Percentiles rank a stretch among this genome's conserved stretches.
Conservation (phyloP, 768 basidiomycete species). For the Lactarius sanguifluus region DNA sequence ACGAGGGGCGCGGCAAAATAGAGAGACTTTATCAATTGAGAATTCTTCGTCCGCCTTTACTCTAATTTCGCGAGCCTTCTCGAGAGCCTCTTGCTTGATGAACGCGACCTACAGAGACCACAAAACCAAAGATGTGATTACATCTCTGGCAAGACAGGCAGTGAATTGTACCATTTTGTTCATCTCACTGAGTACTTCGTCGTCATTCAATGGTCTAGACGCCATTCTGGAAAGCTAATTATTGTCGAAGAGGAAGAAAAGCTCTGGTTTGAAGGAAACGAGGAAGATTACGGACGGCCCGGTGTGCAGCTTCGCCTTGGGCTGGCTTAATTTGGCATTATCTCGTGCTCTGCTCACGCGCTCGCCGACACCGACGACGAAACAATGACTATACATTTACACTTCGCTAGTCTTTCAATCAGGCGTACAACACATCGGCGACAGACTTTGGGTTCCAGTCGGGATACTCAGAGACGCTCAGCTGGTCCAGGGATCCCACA, state of each 20-base stretch:
- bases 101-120: conserved; percentile 65
- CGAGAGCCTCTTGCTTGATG: conserved; percentile 97
- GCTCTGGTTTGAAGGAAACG: not conserved
- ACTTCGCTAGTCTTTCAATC: not conserved
- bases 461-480: conserved; percentile 24
- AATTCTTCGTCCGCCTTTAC: conserved; percentile 99
- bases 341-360: not conserved
- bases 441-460: conserved; percentile 28
- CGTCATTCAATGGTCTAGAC: conserved; percentile 82
- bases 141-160: conserved; percentile 30
- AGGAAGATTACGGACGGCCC: not conserved
- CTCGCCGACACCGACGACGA: too few species aligned
- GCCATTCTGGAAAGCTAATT: conserved; percentile 48
- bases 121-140: conserved; percentile 10
- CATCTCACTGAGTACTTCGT: conserved; percentile 95
- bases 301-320: not conserved
- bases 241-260: not conserved
- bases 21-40: conserved; percentile 88
- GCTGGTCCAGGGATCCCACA: conserved; percentile 12
- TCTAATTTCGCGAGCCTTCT: conserved; percentile 95
- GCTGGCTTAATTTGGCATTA: not conserved
- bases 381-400: not conserved
- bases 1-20: not conserved
- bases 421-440: conserved; percentile 12
- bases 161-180: conserved; percentile 84